phyloP scores from a whole-genome alignment of 2,329 filamentous ascomycete genomes.

The Fusarium caatingaense region DNA sequence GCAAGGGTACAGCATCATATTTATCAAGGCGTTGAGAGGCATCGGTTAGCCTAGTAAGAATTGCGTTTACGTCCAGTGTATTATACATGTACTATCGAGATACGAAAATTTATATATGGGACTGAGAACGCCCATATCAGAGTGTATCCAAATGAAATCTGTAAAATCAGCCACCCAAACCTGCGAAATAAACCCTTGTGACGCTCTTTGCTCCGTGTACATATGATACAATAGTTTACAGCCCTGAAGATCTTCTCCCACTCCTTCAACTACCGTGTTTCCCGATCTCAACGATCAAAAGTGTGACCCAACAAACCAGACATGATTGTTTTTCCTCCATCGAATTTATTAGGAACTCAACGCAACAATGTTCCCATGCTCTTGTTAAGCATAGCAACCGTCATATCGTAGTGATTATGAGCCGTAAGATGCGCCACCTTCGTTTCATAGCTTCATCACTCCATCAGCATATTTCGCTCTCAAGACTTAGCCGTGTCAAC shows the following conservation, averaged over 20 bases:
- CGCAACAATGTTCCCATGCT: conserved; percentile 75
- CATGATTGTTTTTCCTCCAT: not conserved
- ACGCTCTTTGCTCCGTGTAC: not conserved
- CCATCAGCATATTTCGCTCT: conserved; percentile 6
- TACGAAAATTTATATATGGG: not conserved
- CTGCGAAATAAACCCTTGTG: not conserved
- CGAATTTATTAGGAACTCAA: conserved; percentile 20
- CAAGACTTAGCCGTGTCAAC: conserved; percentile 11
- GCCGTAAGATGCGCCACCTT: conserved; percentile 46
- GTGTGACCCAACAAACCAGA: too few relatives aligned
- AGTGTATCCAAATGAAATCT: conserved; percentile 31
- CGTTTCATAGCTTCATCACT: conserved; percentile 27
- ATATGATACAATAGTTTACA: conserved; percentile 29
- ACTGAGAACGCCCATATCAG: conserved; percentile 17
- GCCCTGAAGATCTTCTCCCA: too few relatives aligned
- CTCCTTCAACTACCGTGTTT: too few relatives aligned
- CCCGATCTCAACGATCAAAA: not conserved
- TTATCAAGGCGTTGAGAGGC: conserved; percentile 37
- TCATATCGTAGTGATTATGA: conserved; percentile 74
- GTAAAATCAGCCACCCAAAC: not conserved
- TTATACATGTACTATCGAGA: conserved; percentile 29
- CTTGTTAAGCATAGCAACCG: conserved; percentile 78
- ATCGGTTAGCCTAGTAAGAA: conserved; percentile 25
- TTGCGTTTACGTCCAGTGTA: conserved; percentile 31
- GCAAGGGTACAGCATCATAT: conserved; percentile 24